phyloP scores from a whole-genome alignment of 2,329 filamentous ascomycete species.

The Talaromyces albobiverticillius region DNA sequence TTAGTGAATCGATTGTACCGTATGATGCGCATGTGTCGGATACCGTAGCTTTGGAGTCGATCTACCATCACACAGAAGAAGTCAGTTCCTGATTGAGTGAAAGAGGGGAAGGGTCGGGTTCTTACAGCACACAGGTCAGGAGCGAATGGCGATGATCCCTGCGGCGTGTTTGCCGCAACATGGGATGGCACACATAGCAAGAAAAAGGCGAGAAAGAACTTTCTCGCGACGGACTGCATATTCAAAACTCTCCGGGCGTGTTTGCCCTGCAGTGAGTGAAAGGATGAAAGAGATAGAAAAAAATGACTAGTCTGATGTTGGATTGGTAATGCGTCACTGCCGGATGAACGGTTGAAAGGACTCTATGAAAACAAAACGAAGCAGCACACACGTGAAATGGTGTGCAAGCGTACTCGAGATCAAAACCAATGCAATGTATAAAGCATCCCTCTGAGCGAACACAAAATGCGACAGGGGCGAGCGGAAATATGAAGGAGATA shows the following conservation, averaged over 20 bases:
- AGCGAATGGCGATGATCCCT: slow-evolving; percentile 28
- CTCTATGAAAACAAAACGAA: neutral
- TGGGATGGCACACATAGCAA: slow-evolving; percentile 53
- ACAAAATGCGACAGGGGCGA: neutral
- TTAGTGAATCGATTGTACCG: slow-evolving; percentile 80
- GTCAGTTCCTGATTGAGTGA: neutral
- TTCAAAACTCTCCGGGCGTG: neutral
- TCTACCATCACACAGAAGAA: slow-evolving; percentile 50
- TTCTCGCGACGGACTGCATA: slow-evolving; percentile 54
- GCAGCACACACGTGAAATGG: neutral
- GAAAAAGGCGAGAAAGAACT: slow-evolving; percentile 63
- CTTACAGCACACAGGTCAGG: slow-evolving; percentile 57
- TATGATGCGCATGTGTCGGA: slow-evolving; percentile 95
- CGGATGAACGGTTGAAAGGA: neutral
- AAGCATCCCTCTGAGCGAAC: neutral
- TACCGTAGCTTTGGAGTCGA: slow-evolving; percentile 84
- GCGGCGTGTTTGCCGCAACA: slow-evolving; percentile 41
- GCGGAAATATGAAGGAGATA: neutral
- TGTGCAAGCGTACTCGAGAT: neutral
- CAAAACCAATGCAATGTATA: neutral
- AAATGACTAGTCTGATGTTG: neutral
- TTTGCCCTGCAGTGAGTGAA: slow-evolving; percentile 1
- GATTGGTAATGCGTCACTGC: neutral
- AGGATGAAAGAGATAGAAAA: neutral
- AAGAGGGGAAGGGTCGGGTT: slow-evolving; percentile 19